Evolutionary conservation across 148 eudicot species (phyloP).

Genomic region (Amaranthus hypochondriacus): DNA sequence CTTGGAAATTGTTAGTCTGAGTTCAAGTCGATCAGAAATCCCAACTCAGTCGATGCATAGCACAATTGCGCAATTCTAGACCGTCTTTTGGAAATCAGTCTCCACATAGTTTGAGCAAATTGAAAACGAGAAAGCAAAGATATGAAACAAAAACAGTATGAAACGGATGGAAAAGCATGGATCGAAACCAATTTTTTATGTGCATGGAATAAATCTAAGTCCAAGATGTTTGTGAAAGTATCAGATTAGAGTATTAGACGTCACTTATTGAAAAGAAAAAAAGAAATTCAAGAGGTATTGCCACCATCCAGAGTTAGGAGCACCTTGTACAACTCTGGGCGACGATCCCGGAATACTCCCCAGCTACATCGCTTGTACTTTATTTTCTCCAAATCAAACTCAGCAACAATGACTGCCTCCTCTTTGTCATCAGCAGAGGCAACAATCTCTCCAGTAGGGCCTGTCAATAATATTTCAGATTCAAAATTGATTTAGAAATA

Average conservation of each 20-base stretch:
- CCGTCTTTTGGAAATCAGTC: neutral
- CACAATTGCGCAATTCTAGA: constrained; percentile 18
- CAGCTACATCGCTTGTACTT: constrained; percentile 78
- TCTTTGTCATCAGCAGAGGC: constrained; percentile 71
- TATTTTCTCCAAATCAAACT: constrained; percentile 73
- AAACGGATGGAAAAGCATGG: neutral
- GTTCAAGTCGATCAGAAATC: constrained; percentile 3
- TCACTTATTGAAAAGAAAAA: neutral
- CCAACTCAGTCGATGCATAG: constrained; percentile 3
- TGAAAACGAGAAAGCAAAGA: neutral
- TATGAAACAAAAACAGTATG: neutral
- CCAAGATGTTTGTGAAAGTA: neutral
- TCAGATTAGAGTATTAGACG: constrained; percentile 3
- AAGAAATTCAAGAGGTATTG: constrained; percentile 32
- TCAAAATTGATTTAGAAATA: neutral
- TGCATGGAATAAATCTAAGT: neutral
- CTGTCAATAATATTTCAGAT: constrained; percentile 29
- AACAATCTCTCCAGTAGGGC: constrained; percentile 86
- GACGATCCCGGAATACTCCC: constrained; percentile 94
- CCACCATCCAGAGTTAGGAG: constrained; percentile 90
- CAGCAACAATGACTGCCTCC: constrained; percentile 76
- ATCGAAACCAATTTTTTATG: neutral
- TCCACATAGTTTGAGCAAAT: neutral
- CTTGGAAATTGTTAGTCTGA: constrained; percentile 19
- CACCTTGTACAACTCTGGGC: constrained; percentile 92